phyloP scores from a whole-genome alignment of 345 rosid species.

The Eucalyptus sp. region DNA sequence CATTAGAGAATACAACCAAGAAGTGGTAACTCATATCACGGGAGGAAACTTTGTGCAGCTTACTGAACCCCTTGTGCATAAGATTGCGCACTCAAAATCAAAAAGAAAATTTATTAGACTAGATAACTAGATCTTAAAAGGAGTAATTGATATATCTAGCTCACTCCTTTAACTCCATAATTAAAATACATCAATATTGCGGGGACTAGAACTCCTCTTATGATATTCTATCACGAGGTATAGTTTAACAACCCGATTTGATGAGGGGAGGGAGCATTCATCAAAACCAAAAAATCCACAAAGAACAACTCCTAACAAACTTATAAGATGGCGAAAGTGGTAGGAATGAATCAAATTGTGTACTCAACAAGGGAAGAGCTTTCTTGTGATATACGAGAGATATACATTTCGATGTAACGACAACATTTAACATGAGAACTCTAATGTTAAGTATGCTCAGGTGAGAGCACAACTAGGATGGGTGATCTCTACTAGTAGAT shows the following conservation, averaged over 20 bases:
- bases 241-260: not conserved
- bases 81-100: not conserved
- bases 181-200: not conserved
- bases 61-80: not conserved
- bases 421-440: not conserved
- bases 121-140: not conserved
- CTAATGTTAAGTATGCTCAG: not conserved
- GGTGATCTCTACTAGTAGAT: not conserved
- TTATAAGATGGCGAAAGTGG: not conserved
- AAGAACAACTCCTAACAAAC: not conserved
- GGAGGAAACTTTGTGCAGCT: not conserved
- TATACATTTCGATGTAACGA: not conserved
- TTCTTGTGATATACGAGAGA: not conserved
- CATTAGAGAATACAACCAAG: not conserved
- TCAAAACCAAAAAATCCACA: rapidly evolving
- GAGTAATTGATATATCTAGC: not conserved
- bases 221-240: not conserved
- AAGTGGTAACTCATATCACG: too few species aligned
- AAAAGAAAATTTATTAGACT: not conserved
- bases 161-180: not conserved
- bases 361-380: not conserved
- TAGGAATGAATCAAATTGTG: not conserved
- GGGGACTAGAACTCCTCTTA: not conserved
- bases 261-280: not conserved
- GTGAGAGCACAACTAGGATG: not conserved